phyloP scores from a whole-genome alignment of 768 basidiomycete species.

The Mycena amicta region DNA sequence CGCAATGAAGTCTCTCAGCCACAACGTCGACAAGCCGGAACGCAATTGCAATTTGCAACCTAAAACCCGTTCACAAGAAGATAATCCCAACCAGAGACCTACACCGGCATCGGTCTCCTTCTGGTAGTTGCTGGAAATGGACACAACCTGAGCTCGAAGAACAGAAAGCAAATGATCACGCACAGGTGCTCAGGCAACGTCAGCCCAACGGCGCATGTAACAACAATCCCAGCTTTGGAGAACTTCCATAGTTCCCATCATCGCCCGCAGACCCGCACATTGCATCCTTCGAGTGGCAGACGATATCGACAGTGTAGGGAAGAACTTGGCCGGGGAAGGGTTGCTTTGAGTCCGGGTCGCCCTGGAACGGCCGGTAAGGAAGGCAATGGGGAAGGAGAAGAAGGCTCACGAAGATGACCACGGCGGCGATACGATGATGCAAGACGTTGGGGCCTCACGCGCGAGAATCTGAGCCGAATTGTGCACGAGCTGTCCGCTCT shows the following conservation, averaged over 20 bases:
- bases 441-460: too few relatives aligned
- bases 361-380: slow-evolving; percentile 10
- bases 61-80: neutral
- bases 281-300: slow-evolving; percentile 34
- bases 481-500: slow-evolving; percentile 38
- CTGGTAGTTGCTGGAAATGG: neutral
- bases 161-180: neutral
- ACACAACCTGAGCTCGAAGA: neutral
- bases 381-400: neutral
- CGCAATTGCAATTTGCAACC: neutral
- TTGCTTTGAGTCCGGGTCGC: slow-evolving; percentile 36
- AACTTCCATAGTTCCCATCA: neutral
- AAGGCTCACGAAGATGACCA: slow-evolving; percentile 34
- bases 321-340: slow-evolving; percentile 31
- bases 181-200: neutral
- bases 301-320: slow-evolving; percentile 28
- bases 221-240: neutral
- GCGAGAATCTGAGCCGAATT: slow-evolving; percentile 31
- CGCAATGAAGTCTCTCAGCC: too few relatives aligned
- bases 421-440: slow-evolving; percentile 34
- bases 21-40: too few relatives aligned
- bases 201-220: neutral
- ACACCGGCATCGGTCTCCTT: neutral
- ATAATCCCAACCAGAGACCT: neutral
- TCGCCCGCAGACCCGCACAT: slow-evolving; percentile 27